Base-by-base conservation (phyloP, 1,284 basidiomycete genomes). In the Cutaneotrichosporon daszewskae region DNA sequence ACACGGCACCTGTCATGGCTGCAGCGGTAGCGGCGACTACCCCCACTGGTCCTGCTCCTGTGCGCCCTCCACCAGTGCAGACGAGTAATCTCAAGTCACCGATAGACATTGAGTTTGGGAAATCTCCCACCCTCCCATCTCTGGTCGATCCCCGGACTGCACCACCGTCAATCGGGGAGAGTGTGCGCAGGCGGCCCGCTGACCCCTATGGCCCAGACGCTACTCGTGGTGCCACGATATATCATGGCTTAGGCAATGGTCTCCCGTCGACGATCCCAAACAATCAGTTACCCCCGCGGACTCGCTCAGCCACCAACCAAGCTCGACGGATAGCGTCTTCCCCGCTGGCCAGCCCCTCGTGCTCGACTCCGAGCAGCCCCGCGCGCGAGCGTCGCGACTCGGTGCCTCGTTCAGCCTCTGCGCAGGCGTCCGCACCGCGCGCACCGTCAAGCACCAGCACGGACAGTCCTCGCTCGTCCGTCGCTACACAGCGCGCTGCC, bases 311-410 rank as follows among this genome's bases (percentile, higher is more conserved):
- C 1, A 27, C 36, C 5, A 19, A 12, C n/a, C 38, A 43, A 13
- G 39, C 38, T 4, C 49, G 51, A 17, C 47, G 49, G 11, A 43
- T 45, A 12, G 57, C 46, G 3, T 49, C 53, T 10, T 54, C 54
- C 4, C 57, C 54, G 4, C 38, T 58, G 6, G 48, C 52, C 5
- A 58, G 54, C 39, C 52, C 54, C n/a, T 28, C 33, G 19, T 32
- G 41, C 25, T 26, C 40, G 12, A 35, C 43, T 10, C 24, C 35
- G 23, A 24, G 35, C 3, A 42, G 40, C 27, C 32, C 32, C 5
- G 32, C 33, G 2, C 23, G 24, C 25, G 16, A 32, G 16, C 20
- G 28, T 20, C 32, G 7, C 28, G 28, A 31, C 28, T 31, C 28
- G 16, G 7, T 6, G 6, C 5, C 14, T 6, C 16, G 28, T 16